Evolutionary conservation across 345 rosid genomes (phyloP).

Genomic region (Luvunga scandens): DNA sequence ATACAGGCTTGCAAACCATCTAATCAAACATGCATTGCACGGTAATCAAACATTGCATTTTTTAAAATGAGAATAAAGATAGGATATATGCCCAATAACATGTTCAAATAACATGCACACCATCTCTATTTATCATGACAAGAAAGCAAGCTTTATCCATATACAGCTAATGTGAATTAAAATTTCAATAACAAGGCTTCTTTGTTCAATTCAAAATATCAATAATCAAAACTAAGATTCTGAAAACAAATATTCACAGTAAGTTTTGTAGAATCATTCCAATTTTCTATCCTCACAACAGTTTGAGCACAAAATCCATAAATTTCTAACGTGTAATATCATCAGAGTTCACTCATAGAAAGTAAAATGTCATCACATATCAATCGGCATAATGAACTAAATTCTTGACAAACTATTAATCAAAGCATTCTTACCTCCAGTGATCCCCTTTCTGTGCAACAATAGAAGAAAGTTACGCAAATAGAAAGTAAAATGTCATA

Average conservation of each 20-base stretch:
- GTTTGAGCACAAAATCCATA: not conserved
- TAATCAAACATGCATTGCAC: not conserved
- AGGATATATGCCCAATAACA: not conserved
- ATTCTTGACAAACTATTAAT: not conserved
- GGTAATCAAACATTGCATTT: not conserved
- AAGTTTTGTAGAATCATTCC: not conserved
- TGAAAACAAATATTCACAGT: too few species aligned
- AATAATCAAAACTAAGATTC: not conserved
- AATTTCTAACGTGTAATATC: not conserved
- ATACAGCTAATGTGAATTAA: not conserved
- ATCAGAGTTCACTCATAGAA: not conserved
- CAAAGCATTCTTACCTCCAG: slow-evolving; percentile 56
- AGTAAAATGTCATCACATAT: not conserved
- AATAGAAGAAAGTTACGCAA: slow-evolving; percentile 91
- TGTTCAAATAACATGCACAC: not conserved
- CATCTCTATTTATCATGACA: not conserved
- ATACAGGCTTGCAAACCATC: not conserved
- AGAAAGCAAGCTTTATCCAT: not conserved
- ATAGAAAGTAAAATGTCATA: not conserved
- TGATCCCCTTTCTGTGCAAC: slow-evolving; percentile 69
- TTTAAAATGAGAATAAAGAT: not conserved
- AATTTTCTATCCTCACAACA: not conserved
- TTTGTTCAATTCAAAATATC: not conserved
- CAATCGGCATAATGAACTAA: not conserved
- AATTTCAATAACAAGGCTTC: not conserved